phyloP scores from a whole-genome alignment of 2,329 filamentous ascomycete genomes.

The Cytospora leucostoma region DNA sequence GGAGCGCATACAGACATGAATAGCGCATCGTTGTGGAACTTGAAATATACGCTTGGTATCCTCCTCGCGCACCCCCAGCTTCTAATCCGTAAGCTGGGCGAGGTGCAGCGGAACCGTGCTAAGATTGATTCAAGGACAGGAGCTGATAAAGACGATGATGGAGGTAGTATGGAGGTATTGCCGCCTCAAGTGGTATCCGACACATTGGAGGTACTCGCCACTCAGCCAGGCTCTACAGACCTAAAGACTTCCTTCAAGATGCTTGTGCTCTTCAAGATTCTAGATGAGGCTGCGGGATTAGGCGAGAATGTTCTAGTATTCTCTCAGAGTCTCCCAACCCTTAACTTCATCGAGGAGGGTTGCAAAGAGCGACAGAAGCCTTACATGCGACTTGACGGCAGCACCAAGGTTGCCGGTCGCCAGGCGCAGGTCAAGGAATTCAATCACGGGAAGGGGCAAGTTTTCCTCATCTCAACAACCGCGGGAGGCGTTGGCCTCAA shows the following conservation, averaged over 20 bases:
- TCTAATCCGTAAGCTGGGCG: slow-evolving; percentile 43
- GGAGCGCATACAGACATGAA: neutral
- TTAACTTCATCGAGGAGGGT: slow-evolving; percentile 67
- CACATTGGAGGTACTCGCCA: slow-evolving; percentile 41
- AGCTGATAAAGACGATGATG: slow-evolving; percentile 8
- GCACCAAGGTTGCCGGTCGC: slow-evolving; percentile 55
- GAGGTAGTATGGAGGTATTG: slow-evolving; percentile 30
- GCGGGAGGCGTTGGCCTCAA: slow-evolving; percentile 85
- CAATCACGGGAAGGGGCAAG: slow-evolving; percentile 56
- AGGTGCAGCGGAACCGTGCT: slow-evolving; percentile 25
- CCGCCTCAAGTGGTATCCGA: slow-evolving; percentile 36
- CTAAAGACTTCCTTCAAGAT: slow-evolving; percentile 67
- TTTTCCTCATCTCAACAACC: slow-evolving; percentile 81
- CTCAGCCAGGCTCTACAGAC: slow-evolving; percentile 43
- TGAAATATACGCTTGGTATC: slow-evolving; percentile 48
- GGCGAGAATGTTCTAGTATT: slow-evolving; percentile 82
- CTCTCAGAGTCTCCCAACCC: slow-evolving; percentile 68
- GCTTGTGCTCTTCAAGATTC: slow-evolving; percentile 65
- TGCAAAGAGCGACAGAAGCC: slow-evolving; percentile 50
- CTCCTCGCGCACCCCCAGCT: slow-evolving; percentile 56
- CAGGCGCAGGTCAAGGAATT: slow-evolving; percentile 68
- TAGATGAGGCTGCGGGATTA: slow-evolving; percentile 61
- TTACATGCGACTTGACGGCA: slow-evolving; percentile 67
- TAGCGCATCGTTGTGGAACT: slow-evolving; percentile 33
- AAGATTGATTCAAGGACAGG: neutral